phyloP scores from a whole-genome alignment of 2,329 filamentous ascomycete species.

The Pseudocercospora ulei region DNA sequence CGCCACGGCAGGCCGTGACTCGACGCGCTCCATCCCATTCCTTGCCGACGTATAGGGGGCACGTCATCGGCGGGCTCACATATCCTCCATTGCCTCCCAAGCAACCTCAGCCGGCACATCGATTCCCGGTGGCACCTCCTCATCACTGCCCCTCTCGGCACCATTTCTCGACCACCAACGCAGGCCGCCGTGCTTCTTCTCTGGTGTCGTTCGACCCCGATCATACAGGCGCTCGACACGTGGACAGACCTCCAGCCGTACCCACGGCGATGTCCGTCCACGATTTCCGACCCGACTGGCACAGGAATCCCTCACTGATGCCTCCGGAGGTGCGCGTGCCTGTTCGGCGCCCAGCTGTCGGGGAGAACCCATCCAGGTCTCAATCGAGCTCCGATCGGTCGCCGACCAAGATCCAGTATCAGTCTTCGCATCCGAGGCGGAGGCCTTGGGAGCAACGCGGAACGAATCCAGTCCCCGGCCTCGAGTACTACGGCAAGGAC shows the following conservation, averaged over 20 bases:
- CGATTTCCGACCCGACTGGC: constrained; percentile 3
- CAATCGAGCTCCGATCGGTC: background rate
- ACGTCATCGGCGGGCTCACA: background rate
- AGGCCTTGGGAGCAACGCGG: no score
- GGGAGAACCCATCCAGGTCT: background rate
- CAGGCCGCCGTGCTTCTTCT: background rate
- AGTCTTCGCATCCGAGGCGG: background rate
- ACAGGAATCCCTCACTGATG: background rate
- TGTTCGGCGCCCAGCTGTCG: no score
- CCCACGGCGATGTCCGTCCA: background rate
- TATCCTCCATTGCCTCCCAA: background rate
- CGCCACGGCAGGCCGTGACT: background rate
- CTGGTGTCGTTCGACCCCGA: background rate
- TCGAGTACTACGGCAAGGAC: constrained; percentile 1
- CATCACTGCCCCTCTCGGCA: background rate
- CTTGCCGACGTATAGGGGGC: background rate
- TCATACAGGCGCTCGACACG: background rate
- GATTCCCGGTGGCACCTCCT: background rate
- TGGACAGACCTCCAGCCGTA: background rate
- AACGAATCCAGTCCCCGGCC: no score
- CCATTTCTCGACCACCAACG: background rate
- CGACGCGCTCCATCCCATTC: background rate
- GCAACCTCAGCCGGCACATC: background rate
- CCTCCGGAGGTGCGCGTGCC: background rate
- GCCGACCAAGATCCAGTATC: background rate